These are phyloP conservation scores for Cystobasidium pallidum DNA, from an alignment of 1,284 basidiomycete species.

Conservation along the genomic window DNA sequence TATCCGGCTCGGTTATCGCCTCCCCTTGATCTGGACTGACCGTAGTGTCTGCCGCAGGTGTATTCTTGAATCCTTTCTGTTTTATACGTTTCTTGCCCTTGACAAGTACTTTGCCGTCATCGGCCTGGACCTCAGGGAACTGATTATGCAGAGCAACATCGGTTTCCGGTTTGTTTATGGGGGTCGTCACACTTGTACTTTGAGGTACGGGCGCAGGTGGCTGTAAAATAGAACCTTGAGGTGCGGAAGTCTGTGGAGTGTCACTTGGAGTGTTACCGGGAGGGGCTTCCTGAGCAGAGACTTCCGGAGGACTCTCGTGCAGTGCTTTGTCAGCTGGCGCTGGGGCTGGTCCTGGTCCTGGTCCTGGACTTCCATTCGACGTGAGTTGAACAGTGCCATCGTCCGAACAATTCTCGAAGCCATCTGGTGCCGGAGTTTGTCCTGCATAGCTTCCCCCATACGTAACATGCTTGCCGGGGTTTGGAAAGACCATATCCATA, in stretches of 20 bases:
- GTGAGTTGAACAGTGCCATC: neutral
- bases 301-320: too few species aligned
- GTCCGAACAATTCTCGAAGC: neutral
- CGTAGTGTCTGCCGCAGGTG: neutral
- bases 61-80: neutral
- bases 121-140: neutral
- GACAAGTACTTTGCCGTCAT: neutral
- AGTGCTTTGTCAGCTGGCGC: neutral
- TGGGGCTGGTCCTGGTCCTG: too few species aligned
- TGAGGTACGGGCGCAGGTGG: too few species aligned
- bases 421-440: neutral
- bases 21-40: neutral
- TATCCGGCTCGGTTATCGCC: neutral
- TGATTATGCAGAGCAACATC: too few species aligned
- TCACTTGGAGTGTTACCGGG: too few species aligned
- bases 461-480: conserved; percentile 27
- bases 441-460: conserved; percentile 25
- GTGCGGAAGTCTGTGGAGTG: too few species aligned
- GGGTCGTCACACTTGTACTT: too few species aligned
- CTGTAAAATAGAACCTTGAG: too few species aligned
- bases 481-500: conserved; percentile 18
- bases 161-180: too few species aligned
- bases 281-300: too few species aligned
- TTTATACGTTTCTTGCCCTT: neutral
- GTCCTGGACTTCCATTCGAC: neutral